Evolutionary conservation across 2,329 filamentous ascomycete genomes (phyloP), one percentile per base, ranked within the genome.

Genomic region (Neonectria sp.): DNA sequence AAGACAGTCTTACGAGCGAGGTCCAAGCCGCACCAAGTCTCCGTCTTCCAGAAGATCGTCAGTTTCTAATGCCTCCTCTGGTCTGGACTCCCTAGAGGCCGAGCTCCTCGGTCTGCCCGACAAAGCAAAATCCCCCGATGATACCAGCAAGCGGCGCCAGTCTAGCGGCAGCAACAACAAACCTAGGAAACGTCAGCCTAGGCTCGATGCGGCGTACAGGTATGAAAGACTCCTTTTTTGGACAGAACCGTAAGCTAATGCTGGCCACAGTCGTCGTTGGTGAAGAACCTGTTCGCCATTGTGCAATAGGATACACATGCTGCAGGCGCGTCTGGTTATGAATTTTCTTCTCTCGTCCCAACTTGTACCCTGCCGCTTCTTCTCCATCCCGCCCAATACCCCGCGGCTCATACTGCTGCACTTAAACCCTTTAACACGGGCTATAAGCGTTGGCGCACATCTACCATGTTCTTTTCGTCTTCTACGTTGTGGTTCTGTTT

Each of bases 141-240:
- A 75, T 37, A 63, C 68, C 6, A 67, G 62, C 24, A 71, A 66
- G 27, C 62, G 68, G 46, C 76, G 73, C 7, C 68, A 68, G 40
- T 67, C 71, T 7, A 69, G 70, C 11, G 71, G 74, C 43, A 65
- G 64, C 17, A 68, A 71, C 12, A 52, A 71, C 4, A 78, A 75
- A 51, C 72, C 73, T 11, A 78, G 77, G 55, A 79, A 79, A 45
- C 80, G 80, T 29, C 77, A 77, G 51, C 73, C 70, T 4, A 80
- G 79, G 48, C 75, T 80, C 27, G 78, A 82, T 71, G 81, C 80
- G 17, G 81, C 80, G 6, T 82, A 82, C 49, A 80, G 81, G 81
- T 81, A 73, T 71, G 74, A 59, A 31, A 48, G 13, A 3, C 24
- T 21, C 6, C 21, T 29, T 7, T 9, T 21, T 24, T 31, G 25